These are phyloP conservation scores for Chenopodium album DNA, from an alignment of 148 eudicot species.

Conservation along the genomic window DNA sequence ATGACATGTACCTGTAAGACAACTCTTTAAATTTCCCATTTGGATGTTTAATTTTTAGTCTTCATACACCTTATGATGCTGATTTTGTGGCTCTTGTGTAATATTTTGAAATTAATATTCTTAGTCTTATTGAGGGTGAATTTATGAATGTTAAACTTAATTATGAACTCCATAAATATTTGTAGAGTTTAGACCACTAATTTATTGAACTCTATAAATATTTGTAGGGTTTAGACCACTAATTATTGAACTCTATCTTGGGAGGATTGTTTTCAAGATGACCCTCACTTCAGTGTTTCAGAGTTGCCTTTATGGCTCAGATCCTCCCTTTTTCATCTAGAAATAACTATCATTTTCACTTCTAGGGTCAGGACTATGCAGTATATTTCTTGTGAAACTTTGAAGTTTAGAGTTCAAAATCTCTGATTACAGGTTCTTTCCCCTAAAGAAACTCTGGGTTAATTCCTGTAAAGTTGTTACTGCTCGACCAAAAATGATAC, in stretches of 20 bases:
- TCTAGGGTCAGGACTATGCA: not conserved
- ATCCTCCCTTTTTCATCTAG: not conserved
- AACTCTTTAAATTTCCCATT: not conserved
- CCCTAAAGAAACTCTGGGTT: not conserved
- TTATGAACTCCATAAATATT: not conserved
- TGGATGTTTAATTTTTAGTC: not conserved
- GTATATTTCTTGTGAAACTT: not conserved
- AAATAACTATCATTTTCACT: not conserved
- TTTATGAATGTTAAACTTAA: not conserved
- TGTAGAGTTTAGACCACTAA: not conserved
- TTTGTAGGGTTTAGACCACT: not conserved
- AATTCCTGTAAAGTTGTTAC: not conserved
- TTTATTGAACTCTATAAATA: not conserved
- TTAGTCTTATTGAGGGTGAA: not conserved
- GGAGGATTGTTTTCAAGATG: not conserved
- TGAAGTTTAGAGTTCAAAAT: not conserved
- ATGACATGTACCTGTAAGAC: slow-evolving; percentile 68
- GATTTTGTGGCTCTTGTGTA: not conserved
- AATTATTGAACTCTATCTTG: not conserved
- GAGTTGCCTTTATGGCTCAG: not conserved
- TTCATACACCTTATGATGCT: not conserved
- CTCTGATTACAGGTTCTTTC: not conserved
- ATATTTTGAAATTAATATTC: not conserved
- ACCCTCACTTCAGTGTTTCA: not conserved
- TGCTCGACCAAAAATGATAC: not conserved